Evolutionary conservation across 208 protist species (phyloP), one percentile per base, ranked within the genome.

Genomic region (Vickermania spadyakhi): DNA sequence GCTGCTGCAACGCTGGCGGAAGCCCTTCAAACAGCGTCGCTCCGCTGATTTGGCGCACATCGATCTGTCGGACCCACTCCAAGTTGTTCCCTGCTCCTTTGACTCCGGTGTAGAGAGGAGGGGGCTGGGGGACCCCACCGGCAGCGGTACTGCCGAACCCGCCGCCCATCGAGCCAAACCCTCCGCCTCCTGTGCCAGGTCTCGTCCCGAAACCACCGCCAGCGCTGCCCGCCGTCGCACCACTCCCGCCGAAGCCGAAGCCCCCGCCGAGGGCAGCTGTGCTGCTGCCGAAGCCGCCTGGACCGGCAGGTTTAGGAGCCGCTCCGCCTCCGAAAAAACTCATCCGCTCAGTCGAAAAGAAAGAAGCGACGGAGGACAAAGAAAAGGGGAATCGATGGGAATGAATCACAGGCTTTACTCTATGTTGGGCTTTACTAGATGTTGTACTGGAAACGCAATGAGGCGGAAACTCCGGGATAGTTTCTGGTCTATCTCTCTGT

Each of bases 21-120:
- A 93, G 70, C 7, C 75, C 70, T 49, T 86, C 75, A 64, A 93
- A 90, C 29, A 62, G 31, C 2, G 76, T 78, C 68, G 81, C 74
- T 61, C 88, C 83, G 36, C 64, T 86, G 59, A 93, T 70, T 23
- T 76, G 70, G 18, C 78, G 77, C 56, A 93, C 80, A 58, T 93
- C 81, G 2, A 93, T 79, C 28, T 71, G 61, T 5, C 68, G 65
- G 11, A 66, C 49, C 83, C 79, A 90, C 54, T 73, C 75, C 26
- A 66, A 75, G 14, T 70, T 72, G 36, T 87, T 79, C 30, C 87
- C 83, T 13, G 81, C 78, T 1, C 87, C 78, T 52, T 84, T 85
- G 30, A 89, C 78, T 21, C 87, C 79, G 2, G 72, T 70, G 62
- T 88, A 87, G 2, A 71, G 81, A 27, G 67, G 80, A n/a, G 72